Base-by-base conservation (phyloP, 495 filamentous ascomycete species). In the Friedmanniomyces endolithicus region DNA sequence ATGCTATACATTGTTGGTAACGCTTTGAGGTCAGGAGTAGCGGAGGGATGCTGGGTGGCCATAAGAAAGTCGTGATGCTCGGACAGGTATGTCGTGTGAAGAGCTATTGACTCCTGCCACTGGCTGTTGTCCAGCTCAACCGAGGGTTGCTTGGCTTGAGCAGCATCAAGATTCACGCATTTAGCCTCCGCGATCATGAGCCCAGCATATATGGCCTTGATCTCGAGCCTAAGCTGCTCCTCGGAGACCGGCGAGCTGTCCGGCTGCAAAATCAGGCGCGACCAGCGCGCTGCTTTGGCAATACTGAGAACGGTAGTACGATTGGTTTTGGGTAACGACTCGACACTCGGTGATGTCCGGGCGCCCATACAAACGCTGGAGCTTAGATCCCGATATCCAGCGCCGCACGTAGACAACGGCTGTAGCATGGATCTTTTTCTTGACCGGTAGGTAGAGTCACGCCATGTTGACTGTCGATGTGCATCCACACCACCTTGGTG, bases 51-150 rank as follows among this genome's bases (percentile, higher is more conserved):
- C 55, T 89, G 85, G 0, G 79, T 83, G 0, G 85, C 86, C 1
- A 90, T 66, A 50, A 92, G 84, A 60, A 90, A 90, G 56, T 89
- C 86, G 57, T 90, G 84, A 55, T 88, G 83, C 53, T 90, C 86
- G 55, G 87, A 78, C 1, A 89, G 68, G 1, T 88, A 65, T 0
- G 84, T 86, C 11, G 80, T 71, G 62, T 92, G 87, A 0, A 88
- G 64, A 2, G 80, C 81, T 51, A 86, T 83, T 11, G 89, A 61
- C 0, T 80, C 80, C 59, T 86, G 82, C 84, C 83, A 89, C 57
- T 88, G 81, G 33, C 80, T 72, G 47, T 75, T 70, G 48, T 73
- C 77, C 1, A 88, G 68, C 22, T 61, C 48, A 7, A 48, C 27
- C 11, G 44, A 47, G 16, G 11, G 16, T 4, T 47, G 8, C 6